phyloP scores from a whole-genome alignment of 768 basidiomycete species.

The Tricholoma terreum region DNA sequence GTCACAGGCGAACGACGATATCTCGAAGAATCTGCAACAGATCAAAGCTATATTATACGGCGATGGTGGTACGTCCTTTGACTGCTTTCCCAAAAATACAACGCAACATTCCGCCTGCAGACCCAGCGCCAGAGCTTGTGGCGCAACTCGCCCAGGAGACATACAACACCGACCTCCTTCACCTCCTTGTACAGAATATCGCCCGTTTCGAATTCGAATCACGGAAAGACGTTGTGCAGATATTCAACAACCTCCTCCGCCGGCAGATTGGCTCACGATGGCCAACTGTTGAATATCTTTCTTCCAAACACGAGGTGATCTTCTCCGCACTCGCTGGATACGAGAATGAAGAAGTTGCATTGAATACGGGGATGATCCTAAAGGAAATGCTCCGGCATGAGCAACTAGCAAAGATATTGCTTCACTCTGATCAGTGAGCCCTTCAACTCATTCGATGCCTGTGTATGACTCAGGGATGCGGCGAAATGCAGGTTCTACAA shows the following conservation, averaged over 20 bases:
- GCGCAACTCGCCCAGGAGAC: conserved; percentile 96
- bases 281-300: conserved; percentile 96
- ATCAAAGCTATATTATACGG: conserved; percentile 87
- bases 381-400: conserved; percentile 97
- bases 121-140: conserved; percentile 84
- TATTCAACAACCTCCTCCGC: conserved; percentile 84
- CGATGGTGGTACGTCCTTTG: conserved; percentile 66
- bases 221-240: conserved; percentile 80
- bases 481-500: conserved; percentile 75
- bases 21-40: conserved; percentile 85
- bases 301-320: conserved; percentile 64
- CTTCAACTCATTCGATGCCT: background rate
- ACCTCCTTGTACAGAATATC: conserved; percentile 76
- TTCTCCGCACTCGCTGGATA: conserved; percentile 91
- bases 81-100: background rate
- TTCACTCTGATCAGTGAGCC: conserved; percentile 91
- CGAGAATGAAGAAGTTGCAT: conserved; percentile 90
- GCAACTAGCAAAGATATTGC: conserved; percentile 80
- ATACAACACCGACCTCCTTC: conserved; percentile 85
- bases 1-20: conserved; percentile 79
- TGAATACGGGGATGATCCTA: conserved; percentile 97
- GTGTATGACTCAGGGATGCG: background rate
- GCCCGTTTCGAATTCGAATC: conserved; percentile 93
- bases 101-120: conserved; percentile 31
- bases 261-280: conserved; percentile 91